Evolutionary conservation across 1,284 basidiomycete genomes (phyloP), one percentile per base, ranked within the genome.

Genomic region (Marasmius fiardii): DNA sequence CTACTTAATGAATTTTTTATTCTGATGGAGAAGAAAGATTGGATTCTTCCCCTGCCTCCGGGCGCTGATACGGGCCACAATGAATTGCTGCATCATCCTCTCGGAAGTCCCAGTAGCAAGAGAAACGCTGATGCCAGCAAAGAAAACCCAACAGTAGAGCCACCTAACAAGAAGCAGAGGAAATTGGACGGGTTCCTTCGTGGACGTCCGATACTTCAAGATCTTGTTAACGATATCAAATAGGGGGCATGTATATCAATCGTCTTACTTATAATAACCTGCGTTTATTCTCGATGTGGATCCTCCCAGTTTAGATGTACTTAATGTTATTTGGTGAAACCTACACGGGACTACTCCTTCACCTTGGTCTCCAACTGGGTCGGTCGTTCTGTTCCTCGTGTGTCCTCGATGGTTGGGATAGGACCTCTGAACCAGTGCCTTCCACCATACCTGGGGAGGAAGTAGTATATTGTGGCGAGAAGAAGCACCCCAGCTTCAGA

Each of bases 1-100:
- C 68, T 95, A 18, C 71, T 95, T 31, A 69, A 74, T 2, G 82
- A 88, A 35, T 94, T 95, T 70, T 83, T 95, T 61, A 66, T 74
- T 5, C 73, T 96, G 49, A 87, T 95, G 82, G 79, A 89, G 18
- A 71, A 67, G 23, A 79, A 78, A 41, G 73, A 74, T 0, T 96
- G 94, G 94, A 81, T 92, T 21, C 68, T 88, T 37, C 58, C 65
- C 10, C 72, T 95, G 35, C 78, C 77, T 1, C 64, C 69, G 11
- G 73, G 75, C 2, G 87, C 89, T 0, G 77, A 89, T 57, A 63
- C 60, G 20, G 60, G 77, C 57, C 89, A 92, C 67, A 58, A 63
- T 12, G 34, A 14, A 56, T 62, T 11, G 60, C 65, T 49, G 24
- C 20, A 16, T 20, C 11, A 7, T 20, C 2, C 4, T 8, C 39